Conservation (phyloP, 2,329 filamentous ascomycete species). For the Fusarium odoratissimum region DNA sequence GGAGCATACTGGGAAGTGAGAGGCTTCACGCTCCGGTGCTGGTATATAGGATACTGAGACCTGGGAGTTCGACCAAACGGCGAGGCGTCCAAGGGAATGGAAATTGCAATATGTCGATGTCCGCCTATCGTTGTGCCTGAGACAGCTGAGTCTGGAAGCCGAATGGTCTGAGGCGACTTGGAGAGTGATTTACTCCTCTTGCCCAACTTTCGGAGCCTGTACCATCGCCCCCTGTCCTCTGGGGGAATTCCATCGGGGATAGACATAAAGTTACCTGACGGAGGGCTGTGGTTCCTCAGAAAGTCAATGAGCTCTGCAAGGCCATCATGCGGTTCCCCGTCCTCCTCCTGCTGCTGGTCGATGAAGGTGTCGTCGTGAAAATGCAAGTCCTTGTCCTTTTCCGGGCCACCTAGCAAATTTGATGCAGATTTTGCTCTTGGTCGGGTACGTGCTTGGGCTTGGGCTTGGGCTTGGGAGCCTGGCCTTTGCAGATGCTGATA, state of each 20-base stretch:
- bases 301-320: conserved; percentile 59
- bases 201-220: conserved; percentile 56
- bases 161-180: conserved; percentile 48
- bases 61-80: conserved; percentile 52
- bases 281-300: conserved; percentile 60
- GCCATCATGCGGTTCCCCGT: conserved; percentile 41
- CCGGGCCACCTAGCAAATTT: conserved; percentile 33
- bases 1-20: conserved; percentile 37
- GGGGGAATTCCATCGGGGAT: conserved; percentile 49
- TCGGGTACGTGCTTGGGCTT: conserved; percentile 27
- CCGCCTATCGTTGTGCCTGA: conserved; percentile 65
- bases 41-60: conserved; percentile 51
- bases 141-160: conserved; percentile 66
- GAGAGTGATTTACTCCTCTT: conserved; percentile 52
- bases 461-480: not conserved
- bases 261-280: conserved; percentile 63
- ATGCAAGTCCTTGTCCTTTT: conserved; percentile 22
- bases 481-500: conserved; percentile 9
- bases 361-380: conserved; percentile 40
- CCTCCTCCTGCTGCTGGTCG: conserved; percentile 27
- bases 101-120: conserved; percentile 70
- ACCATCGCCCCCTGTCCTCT: conserved; percentile 54
- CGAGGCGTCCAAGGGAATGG: conserved; percentile 65
- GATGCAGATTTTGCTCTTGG: conserved; percentile 42
- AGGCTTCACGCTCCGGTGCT: conserved; percentile 25